These are phyloP conservation scores for Serendipita sp. DNA, from an alignment of 768 basidiomycete species.

Conservation along the genomic window DNA sequence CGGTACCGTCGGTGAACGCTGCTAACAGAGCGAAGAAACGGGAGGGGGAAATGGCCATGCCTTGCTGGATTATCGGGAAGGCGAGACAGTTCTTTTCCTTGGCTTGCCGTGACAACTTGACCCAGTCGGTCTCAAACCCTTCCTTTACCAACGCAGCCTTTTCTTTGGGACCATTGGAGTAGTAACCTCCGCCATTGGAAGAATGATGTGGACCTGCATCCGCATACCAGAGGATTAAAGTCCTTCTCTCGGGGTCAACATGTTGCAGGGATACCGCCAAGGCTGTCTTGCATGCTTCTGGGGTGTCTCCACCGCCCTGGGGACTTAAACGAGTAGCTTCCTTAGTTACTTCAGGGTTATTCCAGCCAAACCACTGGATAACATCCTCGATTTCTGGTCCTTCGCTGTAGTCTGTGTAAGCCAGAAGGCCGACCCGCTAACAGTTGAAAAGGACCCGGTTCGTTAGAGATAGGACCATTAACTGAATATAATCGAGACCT, in stretches of 20 bases:
- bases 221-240: conserved; percentile 18
- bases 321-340: conserved; percentile 12
- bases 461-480: background rate
- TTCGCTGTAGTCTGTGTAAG: conserved; percentile 17
- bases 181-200: conserved; percentile 7
- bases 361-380: conserved; percentile 16
- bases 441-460: background rate
- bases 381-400: conserved; percentile 10
- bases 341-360: conserved; percentile 12
- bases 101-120: conserved; percentile 15
- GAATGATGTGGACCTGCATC: conserved; percentile 18
- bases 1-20: conserved; percentile 15
- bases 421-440: conserved; percentile 15
- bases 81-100: conserved; percentile 14
- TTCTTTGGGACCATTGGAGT: conserved; percentile 13
- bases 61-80: conserved; percentile 13
- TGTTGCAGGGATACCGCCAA: conserved; percentile 15
- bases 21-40: conserved; percentile 16
- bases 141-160: conserved; percentile 14
- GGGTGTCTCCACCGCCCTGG: conserved; percentile 17
- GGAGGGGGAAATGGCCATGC: conserved; percentile 4
- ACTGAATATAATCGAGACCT: conserved; percentile 17
- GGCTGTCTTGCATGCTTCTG: conserved; percentile 18
- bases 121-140: conserved; percentile 15
- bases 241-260: conserved; percentile 13